These are phyloP conservation scores for Hygrophorus russula DNA, from an alignment of 768 basidiomycete genomes.

Conservation along the genomic window DNA sequence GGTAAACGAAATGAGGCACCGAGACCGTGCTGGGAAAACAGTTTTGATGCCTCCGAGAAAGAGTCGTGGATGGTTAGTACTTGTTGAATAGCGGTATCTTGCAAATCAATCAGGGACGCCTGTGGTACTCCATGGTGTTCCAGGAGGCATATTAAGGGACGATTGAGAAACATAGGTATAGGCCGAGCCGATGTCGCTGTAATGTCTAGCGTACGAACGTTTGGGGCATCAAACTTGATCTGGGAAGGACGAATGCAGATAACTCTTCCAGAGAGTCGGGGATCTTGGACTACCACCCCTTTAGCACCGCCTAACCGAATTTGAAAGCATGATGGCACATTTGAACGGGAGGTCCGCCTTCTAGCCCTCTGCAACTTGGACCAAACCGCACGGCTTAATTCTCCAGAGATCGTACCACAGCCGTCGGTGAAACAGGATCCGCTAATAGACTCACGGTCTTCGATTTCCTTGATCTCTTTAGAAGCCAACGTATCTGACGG, in stretches of 20 bases:
- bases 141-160: conserved; percentile 36
- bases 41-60: conserved; percentile 22
- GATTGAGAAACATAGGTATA: conserved; percentile 31
- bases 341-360: conserved; percentile 7
- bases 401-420: conserved; percentile 31
- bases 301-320: conserved; percentile 36
- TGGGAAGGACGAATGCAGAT: conserved; percentile 33
- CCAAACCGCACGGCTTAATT: conserved; percentile 25
- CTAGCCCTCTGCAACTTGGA: conserved; percentile 19
- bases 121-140: conserved; percentile 30
- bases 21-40: conserved; percentile 32
- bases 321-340: conserved; percentile 29
- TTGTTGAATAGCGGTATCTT: conserved; percentile 24
- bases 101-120: conserved; percentile 24
- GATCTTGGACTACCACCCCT: conserved; percentile 36
- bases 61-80: conserved; percentile 21
- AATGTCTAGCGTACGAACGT: conserved; percentile 32
- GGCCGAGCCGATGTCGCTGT: conserved; percentile 33
- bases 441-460: conserved; percentile 19
- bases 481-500: conserved; percentile 26
- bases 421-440: conserved; percentile 38
- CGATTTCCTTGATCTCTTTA: conserved; percentile 21
- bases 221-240: conserved; percentile 32
- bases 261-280: conserved; percentile 20
- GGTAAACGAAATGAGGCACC: conserved; percentile 34